These are phyloP conservation scores for Yamadazyma membranifaciens DNA, from an alignment of 1,139 yeast genomes.

Conservation along the genomic window DNA sequence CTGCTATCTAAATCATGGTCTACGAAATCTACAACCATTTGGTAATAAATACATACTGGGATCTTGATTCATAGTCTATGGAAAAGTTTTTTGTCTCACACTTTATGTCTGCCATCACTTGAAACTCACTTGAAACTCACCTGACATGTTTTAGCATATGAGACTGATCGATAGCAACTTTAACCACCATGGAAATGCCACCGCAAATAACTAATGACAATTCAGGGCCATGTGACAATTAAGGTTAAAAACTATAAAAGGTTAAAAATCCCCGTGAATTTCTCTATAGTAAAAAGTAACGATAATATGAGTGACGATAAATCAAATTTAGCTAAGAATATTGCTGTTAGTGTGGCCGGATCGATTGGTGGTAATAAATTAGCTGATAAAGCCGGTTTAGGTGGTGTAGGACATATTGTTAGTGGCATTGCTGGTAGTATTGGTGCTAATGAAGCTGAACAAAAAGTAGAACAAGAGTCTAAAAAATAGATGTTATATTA, in stretches of 20 bases:
- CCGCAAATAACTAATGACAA: too few relatives aligned
- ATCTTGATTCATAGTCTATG: constrained; percentile 18
- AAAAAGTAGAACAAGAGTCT: constrained; percentile 25
- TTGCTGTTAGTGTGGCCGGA: constrained; percentile 30
- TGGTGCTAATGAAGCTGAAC: constrained; percentile 30
- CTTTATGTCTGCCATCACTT: constrained; percentile 1
- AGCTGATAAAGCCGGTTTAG: constrained; percentile 35
- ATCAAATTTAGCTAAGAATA: constrained; percentile 25
- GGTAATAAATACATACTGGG: constrained; percentile 21
- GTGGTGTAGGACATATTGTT: constrained; percentile 35
- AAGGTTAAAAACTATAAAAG: constrained; percentile 1
- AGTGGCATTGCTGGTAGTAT: constrained; percentile 35
- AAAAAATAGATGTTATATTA: constrained; percentile 1
- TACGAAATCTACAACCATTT: neutral
- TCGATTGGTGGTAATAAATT: constrained; percentile 32
- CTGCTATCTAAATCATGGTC: too few relatives aligned
- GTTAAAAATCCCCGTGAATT: neutral
- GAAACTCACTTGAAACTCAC: neutral
- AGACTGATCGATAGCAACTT: neutral
- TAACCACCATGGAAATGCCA: neutral
- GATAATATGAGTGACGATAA: constrained; percentile 18
- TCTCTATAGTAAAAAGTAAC: neutral
- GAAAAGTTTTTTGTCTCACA: neutral
- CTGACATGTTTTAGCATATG: too few relatives aligned
- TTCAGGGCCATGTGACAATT: too few relatives aligned